Conservation (phyloP, 352 stramenopile species). For the Pythium catenulatum region DNA sequence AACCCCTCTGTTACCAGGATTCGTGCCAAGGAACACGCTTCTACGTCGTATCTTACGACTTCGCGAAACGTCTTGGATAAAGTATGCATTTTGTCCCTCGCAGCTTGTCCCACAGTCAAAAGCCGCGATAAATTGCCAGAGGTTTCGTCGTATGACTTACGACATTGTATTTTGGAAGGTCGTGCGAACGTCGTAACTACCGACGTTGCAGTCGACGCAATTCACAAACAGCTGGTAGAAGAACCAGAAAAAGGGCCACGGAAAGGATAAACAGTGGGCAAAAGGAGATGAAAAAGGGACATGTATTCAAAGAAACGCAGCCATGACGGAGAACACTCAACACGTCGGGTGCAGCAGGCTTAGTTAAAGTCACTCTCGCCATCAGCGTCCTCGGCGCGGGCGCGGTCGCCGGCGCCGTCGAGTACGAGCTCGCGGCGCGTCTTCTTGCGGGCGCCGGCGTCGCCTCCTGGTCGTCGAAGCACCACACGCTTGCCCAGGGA, state of each 20-base stretch:
- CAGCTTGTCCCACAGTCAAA: not conserved
- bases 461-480: constrained; percentile 17
- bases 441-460: constrained; percentile 44
- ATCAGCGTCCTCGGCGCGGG: not conserved
- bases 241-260: not conserved
- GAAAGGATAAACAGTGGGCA: not conserved
- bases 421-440: constrained; percentile 20
- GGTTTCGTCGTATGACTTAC: constrained; percentile 14
- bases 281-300: not conserved
- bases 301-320: not conserved
- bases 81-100: not conserved
- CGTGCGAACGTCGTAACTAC: not conserved
- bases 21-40: not conserved
- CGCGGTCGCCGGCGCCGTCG: not conserved
- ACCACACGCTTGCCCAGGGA: constrained; percentile 50
- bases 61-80: not conserved
- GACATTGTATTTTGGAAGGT: not conserved
- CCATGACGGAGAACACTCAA: no score
- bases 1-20: constrained; percentile 15
- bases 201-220: not conserved
- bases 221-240: no score
- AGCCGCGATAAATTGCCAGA: not conserved
- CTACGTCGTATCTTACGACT: constrained; percentile 8
- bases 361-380: not conserved
- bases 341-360: no score